Evolutionary conservation across 495 filamentous ascomycete species (phyloP), one percentile per base, ranked within the genome.

Genomic region (Echria macrotheca): DNA sequence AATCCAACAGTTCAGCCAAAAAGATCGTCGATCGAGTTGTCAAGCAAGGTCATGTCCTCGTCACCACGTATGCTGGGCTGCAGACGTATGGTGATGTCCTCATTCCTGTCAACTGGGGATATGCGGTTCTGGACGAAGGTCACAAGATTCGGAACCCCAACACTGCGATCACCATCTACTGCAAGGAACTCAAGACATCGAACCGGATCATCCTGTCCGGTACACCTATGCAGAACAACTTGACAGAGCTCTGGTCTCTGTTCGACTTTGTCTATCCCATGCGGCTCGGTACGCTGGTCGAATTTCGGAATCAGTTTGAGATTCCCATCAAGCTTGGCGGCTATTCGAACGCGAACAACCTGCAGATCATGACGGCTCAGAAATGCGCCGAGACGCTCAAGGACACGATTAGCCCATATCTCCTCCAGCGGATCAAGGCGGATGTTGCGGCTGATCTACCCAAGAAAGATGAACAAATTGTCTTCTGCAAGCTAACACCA

Each of bases 71-170:
- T 61, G 84, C 89, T 12, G 91, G 93, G 0, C 74, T 98, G 6
- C 88, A 95, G 56, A 89, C 82, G 0, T 96, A 97, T 61, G 80
- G 81, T 0, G 80, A 86, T 44, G 69, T 87, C 41, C 70, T 97
- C 26, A 84, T 91, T 35, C 80, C 83, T 1, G 78, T 86, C 1
- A 79, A 95, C 35, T 98, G 93, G 93, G 84, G 84, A 3, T 95
- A 90, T 68, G 93, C 89, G 24, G 86, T 97, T 14, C 80, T 98
- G 3, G 93, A 98, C 44, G 93, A 98, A 73, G 93, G 93, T 8
- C 93, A 98, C 67, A 96, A 95, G 67, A 98, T 98, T 52, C 82
- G 91, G 17, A 97, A 97, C 59, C 93, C 93, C 2, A 90, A 97
- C 58, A 86, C 91, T 3, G 82, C 80, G 0, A 90, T 96, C 47